Conservation (phyloP, 1,139 yeast genomes). For the Zygosaccharomyces pseudobailii region DNA sequence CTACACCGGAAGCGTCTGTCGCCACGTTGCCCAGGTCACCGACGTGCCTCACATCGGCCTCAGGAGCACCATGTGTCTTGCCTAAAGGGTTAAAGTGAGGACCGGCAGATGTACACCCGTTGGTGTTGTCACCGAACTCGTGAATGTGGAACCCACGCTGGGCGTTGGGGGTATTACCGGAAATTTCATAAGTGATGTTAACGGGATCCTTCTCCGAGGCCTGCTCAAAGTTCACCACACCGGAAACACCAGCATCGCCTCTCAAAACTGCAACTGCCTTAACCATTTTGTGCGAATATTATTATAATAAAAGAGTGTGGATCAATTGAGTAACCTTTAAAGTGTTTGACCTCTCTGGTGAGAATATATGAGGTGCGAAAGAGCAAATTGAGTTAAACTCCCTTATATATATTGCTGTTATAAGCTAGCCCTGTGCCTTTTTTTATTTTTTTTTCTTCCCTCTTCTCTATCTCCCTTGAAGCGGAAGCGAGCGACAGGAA, state of each 20-base stretch:
- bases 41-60: conserved; percentile 84
- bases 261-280: conserved; percentile 84
- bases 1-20: conserved; percentile 82
- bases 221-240: conserved; percentile 85
- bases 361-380: not conserved
- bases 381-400: conserved; percentile 3
- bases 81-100: conserved; percentile 96
- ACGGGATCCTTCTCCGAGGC: conserved; percentile 72
- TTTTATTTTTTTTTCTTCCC: not conserved
- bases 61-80: conserved; percentile 92
- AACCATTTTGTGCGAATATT: conserved; percentile 23
- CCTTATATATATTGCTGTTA: not conserved
- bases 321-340: not conserved
- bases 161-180: conserved; percentile 84
- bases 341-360: conserved; percentile 25
- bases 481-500: not conserved
- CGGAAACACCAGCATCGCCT: conserved; percentile 88
- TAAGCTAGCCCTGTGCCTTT: not conserved
- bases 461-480: not conserved
- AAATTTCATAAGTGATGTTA: conserved; percentile 78
- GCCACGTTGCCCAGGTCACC: conserved; percentile 95
- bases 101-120: conserved; percentile 98
- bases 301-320: not conserved
- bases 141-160: conserved; percentile 97
- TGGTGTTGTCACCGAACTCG: conserved; percentile 97